These are phyloP conservation scores for Canariomyces notabilis DNA, from an alignment of 2,329 filamentous ascomycete species.

Conservation along the genomic window DNA sequence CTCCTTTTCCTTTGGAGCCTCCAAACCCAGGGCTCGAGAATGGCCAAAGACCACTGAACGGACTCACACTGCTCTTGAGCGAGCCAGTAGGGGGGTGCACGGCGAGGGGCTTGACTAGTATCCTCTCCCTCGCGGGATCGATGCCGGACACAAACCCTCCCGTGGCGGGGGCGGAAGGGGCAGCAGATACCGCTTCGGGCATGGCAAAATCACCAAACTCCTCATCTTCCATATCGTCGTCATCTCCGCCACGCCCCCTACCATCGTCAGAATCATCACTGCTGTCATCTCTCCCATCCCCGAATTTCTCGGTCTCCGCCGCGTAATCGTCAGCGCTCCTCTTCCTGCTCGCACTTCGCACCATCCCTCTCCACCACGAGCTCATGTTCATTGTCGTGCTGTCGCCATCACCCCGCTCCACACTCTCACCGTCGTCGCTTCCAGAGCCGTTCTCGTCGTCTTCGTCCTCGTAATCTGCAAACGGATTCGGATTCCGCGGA, in stretches of 20 bases:
- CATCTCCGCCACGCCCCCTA: slow-evolving; percentile 46
- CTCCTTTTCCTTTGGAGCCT: slow-evolving; percentile 31
- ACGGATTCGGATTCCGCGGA: slow-evolving; percentile 40
- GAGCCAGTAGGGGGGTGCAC: slow-evolving; percentile 39
- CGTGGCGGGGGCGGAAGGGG: slow-evolving; percentile 17
- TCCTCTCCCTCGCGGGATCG: slow-evolving; percentile 33
- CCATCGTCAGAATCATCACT: slow-evolving; percentile 36
- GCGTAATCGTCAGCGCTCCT: slow-evolving; percentile 11
- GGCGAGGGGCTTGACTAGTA: slow-evolving; percentile 51
- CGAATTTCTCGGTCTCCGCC: slow-evolving; percentile 28
- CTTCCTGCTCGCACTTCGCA: slow-evolving; percentile 20
- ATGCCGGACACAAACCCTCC: slow-evolving; percentile 20
- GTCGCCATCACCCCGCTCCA: slow-evolving; percentile 30
- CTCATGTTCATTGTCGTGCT: slow-evolving; percentile 6
- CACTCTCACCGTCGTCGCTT: slow-evolving; percentile 35
- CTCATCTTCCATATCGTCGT: slow-evolving; percentile 55
- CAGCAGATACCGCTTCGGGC: slow-evolving; percentile 44
- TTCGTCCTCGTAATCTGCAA: slow-evolving; percentile 55
- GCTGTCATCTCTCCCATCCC: slow-evolving; percentile 34
- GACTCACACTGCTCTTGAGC: slow-evolving; percentile 25
- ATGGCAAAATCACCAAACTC: slow-evolving; percentile 67
- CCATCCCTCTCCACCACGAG: slow-evolving; percentile 34
- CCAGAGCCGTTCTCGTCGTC: slow-evolving; percentile 48
- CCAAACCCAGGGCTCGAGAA: slow-evolving; percentile 43
- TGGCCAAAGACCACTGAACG: slow-evolving; percentile 53